Evolutionary conservation across 73 alveolate species (phyloP).

Genomic region (Effrenium voratum): DNA sequence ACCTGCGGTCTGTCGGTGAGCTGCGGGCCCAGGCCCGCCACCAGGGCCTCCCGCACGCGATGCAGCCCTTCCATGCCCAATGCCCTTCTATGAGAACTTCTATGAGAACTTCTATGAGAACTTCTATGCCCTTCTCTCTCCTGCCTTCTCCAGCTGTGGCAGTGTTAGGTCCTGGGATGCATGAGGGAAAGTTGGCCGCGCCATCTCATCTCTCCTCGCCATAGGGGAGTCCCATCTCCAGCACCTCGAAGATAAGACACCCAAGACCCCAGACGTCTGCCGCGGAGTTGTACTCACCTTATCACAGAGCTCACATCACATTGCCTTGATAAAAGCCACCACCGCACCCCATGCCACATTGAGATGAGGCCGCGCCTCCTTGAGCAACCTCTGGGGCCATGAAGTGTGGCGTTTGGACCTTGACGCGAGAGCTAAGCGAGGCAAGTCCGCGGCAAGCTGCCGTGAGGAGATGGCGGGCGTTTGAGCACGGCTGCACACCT

Average conservation of each 20-base stretch:
- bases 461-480: not conserved
- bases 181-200: not conserved
- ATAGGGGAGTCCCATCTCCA: slow-evolving; percentile 53
- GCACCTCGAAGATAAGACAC: slow-evolving; percentile 58
- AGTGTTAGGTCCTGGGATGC: slow-evolving; percentile 66
- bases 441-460: no score
- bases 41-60: no score
- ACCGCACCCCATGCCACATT: not conserved
- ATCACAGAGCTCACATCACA: not conserved
- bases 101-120: no score
- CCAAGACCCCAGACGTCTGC: slow-evolving; percentile 82
- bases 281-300: slow-evolving; percentile 68
- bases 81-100: no score
- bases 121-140: no score
- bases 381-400: slow-evolving; percentile 89
- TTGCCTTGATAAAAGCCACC: no score
- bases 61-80: no score
- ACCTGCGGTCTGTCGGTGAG: no score
- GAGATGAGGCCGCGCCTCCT: not conserved
- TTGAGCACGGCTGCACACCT: slow-evolving; percentile 66
- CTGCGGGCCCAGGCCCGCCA: no score
- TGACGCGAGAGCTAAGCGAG: no score
- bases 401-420: slow-evolving; percentile 93
- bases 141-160: slow-evolving; percentile 81
- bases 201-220: slow-evolving; percentile 37